Conservation (phyloP, 176 grass and related monocot genomes). For the Eleusine indica region DNA sequence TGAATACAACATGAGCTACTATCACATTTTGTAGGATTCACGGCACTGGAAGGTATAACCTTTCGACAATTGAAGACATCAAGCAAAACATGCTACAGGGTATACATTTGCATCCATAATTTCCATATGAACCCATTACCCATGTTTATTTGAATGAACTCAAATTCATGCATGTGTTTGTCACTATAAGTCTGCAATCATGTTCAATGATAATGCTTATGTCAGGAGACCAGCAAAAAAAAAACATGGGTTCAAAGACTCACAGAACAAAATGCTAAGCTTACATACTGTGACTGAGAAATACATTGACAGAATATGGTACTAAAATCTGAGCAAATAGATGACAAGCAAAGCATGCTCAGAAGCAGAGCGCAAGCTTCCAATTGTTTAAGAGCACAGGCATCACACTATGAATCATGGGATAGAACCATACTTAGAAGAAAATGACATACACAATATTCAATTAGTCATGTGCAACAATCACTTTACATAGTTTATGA, state of each 20-base stretch:
- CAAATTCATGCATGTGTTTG: background rate
- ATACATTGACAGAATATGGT: background rate
- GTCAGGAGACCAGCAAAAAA: background rate
- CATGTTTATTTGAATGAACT: background rate
- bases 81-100: background rate
- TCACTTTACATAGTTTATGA: background rate
- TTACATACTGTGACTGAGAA: background rate
- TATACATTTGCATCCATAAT: background rate
- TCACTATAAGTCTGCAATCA: background rate
- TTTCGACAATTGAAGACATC: background rate
- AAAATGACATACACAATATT: background rate
- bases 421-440: background rate
- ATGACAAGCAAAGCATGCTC: background rate
- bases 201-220: background rate
- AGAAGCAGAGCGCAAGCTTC: background rate
- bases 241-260: background rate
- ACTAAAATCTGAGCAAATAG: background rate
- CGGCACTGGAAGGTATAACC: background rate
- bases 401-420: background rate
- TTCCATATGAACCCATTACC: background rate
- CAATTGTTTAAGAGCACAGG: background rate
- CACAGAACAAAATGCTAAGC: background rate
- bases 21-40: background rate
- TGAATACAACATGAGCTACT: background rate
- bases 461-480: background rate